Evolutionary conservation across 768 basidiomycete genomes (phyloP), one percentile per base, ranked within the genome.

Genomic region (Termitomyces bulborhizus): DNA sequence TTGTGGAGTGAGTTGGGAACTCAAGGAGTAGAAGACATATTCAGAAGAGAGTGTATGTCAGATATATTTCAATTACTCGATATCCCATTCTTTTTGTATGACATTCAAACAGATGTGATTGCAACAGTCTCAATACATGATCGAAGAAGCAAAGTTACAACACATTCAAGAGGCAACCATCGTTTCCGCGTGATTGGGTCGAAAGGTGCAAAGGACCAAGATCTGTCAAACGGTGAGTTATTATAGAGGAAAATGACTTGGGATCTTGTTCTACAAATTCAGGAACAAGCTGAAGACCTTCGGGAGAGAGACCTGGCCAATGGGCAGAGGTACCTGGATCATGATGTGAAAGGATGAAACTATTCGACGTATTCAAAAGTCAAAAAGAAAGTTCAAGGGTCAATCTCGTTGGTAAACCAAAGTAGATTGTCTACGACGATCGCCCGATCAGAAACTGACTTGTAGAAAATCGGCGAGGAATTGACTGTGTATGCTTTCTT

Each of bases 1-100:
- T 1, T 99, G 96, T 64, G 96, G 96, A 15, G 86, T 98, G 21
- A 95, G 93, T 65, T 97, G 93, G 94, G 93, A 95, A 66, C 75
- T 92, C 54, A 90, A 91, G 65, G 71, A 72, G 45, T 75, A 62
- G 59, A 40, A 34, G 0, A 27, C 46, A 16, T 1, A 39, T 6
- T 4, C 15, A 11, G 11, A 34, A 48, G 31, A 50, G 29, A 51
- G 26, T 51, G 26, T 34, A 49, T 36, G 21, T 53, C 29, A 27
- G 15, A 9, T 24, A 37, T 56, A 49, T 56, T 52, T 36, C 4
- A 36, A 42, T 47, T 43, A 51, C 51, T 41, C 34, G 6, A 32
- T 18, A 8, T 5, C 41, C 11, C 18, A n/a, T 9, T 12, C 11
- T 42, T 12, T 3, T 29, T 29, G 3, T 18, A 13, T 34, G 3